These are phyloP conservation scores for Golubevia pallescens DNA, from an alignment of 1,284 basidiomycete species.

Conservation along the genomic window DNA sequence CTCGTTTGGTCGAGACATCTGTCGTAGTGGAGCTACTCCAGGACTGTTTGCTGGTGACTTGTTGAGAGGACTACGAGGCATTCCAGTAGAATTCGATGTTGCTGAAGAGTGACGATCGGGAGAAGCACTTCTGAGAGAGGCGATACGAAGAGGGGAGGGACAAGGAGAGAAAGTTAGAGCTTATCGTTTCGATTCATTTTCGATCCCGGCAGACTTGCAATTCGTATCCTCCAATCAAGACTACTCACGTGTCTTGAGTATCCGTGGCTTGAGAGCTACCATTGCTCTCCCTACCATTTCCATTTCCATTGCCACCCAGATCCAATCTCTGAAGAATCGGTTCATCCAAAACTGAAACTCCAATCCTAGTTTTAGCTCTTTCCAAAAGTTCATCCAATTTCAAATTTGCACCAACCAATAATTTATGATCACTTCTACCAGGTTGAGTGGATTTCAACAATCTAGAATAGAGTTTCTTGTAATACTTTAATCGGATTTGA, in stretches of 20 bases:
- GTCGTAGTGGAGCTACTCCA: not conserved
- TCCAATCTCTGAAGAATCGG: not conserved
- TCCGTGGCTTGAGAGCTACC: not conserved
- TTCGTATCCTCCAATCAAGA: not conserved
- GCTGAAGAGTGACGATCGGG: not conserved
- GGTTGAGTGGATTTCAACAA: conserved; percentile 86
- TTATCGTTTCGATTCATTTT: too few species aligned
- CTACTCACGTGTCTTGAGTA: not conserved
- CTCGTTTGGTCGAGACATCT: not conserved
- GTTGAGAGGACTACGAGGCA: not conserved
- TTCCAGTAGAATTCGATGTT: not conserved
- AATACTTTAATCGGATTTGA: conserved; percentile 83
- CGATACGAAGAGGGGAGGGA: too few species aligned
- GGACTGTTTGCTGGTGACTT: not conserved
- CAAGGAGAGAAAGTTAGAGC: too few species aligned
- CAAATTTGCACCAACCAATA: conserved; percentile 80
- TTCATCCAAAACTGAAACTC: not conserved
- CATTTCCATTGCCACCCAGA: not conserved
- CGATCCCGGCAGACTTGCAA: too few species aligned
- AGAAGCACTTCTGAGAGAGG: not conserved
- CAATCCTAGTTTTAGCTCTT: conserved; percentile 54
- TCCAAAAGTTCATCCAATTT: conserved; percentile 78
- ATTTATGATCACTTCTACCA: conserved; percentile 83
- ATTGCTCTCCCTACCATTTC: not conserved
- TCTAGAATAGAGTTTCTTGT: conserved; percentile 86